phyloP scores from a whole-genome alignment of 345 rosid species.

The Pistacia atlantica region DNA sequence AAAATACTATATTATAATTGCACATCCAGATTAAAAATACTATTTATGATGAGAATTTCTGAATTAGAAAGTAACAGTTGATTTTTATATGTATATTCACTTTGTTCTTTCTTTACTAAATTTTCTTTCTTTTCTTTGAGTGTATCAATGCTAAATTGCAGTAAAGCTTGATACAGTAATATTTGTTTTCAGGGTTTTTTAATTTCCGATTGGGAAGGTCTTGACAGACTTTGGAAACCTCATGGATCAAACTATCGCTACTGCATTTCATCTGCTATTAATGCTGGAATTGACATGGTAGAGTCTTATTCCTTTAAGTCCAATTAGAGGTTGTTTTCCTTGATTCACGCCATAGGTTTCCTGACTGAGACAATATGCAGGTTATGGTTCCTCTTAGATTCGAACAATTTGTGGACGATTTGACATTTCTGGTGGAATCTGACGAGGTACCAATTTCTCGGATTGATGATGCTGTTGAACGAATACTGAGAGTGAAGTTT shows the following conservation, averaged over 20 bases:
- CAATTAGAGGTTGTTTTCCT: conserved; percentile 3
- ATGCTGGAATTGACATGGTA: conserved; percentile 97
- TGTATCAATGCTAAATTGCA: background rate
- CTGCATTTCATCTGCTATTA: conserved; percentile 60
- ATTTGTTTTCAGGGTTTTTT: conserved; percentile 66
- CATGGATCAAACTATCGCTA: conserved; percentile 66
- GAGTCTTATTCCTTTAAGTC: background rate
- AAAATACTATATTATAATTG: background rate
- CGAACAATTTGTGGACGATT: conserved; percentile 51
- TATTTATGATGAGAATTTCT: background rate
- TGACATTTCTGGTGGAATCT: conserved; percentile 58
- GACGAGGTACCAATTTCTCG: conserved; percentile 74
- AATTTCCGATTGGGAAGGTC: conserved; percentile 87
- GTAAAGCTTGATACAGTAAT: background rate
- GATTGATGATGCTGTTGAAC: conserved; percentile 77
- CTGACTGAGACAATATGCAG: conserved; percentile 40
- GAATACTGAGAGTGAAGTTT: conserved; percentile 88
- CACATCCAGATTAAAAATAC: background rate
- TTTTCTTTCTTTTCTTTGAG: background rate
- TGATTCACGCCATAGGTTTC: conserved; percentile 18
- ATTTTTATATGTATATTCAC: background rate
- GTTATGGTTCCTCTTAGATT: conserved; percentile 79
- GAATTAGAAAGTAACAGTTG: background rate
- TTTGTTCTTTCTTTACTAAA: background rate
- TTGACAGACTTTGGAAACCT: conserved; percentile 66